These are phyloP conservation scores for Bruguiera hainesii DNA, from an alignment of 441 rosid genomes.

Conservation along the genomic window DNA sequence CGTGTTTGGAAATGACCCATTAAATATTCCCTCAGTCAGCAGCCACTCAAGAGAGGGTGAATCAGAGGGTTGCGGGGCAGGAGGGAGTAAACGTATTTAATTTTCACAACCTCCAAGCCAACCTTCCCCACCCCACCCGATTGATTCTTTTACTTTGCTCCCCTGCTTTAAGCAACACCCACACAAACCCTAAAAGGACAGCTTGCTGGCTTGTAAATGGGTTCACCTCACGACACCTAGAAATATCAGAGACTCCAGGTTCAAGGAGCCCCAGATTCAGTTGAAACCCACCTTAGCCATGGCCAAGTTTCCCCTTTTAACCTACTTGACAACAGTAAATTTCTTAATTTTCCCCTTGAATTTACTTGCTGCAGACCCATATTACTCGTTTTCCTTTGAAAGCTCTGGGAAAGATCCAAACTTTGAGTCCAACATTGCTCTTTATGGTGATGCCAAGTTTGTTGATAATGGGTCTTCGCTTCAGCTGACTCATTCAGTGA, in stretches of 20 bases:
- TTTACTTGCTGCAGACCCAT: conserved; percentile 32
- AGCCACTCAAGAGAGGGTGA: conserved; percentile 33
- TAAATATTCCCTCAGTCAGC: conserved; percentile 47
- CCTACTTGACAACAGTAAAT: conserved; percentile 27
- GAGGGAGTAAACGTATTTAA: conserved; percentile 56
- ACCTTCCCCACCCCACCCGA: conserved; percentile 3
- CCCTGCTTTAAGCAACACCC: conserved; percentile 24
- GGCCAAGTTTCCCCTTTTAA: conserved; percentile 34
- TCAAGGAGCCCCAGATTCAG: conserved; percentile 23
- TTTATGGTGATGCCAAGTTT: conserved; percentile 66
- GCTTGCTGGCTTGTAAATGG: conserved; percentile 32
- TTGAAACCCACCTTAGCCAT: conserved; percentile 36
- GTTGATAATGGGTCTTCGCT: conserved; percentile 38
- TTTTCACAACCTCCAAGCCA: conserved; percentile 53
- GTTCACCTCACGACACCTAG: conserved; percentile 45
- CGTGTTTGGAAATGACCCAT: conserved; percentile 30
- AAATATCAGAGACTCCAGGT: neutral
- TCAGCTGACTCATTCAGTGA: conserved; percentile 53
- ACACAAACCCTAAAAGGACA: conserved; percentile 21
- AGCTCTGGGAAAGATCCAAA: conserved; percentile 42
- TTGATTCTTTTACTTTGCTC: conserved; percentile 32
- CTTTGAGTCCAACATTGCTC: conserved; percentile 45
- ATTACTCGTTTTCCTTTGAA: conserved; percentile 46
- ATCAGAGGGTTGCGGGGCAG: conserved; percentile 31
- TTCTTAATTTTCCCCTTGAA: conserved; percentile 37